A percentile compares a stretch with the other conserved stretches of the same genome.
phyloP scores from a whole-genome alignment of 345 rosid genomes.

The Reutealis trisperma region DNA sequence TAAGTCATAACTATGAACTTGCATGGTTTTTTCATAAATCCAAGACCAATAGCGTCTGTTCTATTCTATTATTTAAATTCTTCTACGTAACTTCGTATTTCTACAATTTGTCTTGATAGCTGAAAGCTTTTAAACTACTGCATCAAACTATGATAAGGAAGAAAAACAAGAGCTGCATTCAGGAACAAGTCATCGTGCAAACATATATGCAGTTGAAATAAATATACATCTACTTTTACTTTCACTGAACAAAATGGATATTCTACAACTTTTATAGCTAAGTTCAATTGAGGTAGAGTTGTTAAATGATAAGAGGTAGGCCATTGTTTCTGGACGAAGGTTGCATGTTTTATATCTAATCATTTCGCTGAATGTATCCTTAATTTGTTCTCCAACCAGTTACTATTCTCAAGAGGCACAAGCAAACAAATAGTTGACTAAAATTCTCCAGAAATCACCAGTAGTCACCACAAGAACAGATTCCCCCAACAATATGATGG shows the following conservation, averaged over 20 bases:
- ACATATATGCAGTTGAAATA: background rate
- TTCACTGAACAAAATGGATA: background rate
- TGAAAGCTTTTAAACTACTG: background rate
- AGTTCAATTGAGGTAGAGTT: background rate
- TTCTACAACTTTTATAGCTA: background rate
- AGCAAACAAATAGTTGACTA: background rate
- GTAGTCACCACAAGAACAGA: slow-evolving; percentile 82
- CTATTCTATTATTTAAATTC: background rate
- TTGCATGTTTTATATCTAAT: background rate
- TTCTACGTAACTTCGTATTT: background rate
- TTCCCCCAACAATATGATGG: slow-evolving; percentile 60
- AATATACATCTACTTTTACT: background rate
- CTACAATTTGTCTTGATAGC: background rate
- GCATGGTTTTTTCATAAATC: background rate
- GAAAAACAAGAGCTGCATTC: background rate
- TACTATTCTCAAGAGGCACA: background rate
- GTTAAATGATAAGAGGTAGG: background rate
- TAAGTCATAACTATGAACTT: background rate
- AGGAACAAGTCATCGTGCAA: background rate
- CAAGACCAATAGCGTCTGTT: background rate
- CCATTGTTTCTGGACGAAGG: background rate
- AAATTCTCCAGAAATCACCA: slow-evolving; percentile 49
- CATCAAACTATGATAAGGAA: too few relatives aligned
- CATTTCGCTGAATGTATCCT: background rate
- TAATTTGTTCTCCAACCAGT: background rate